Base-by-base conservation (phyloP, 768 basidiomycete genomes). In the Pleurotus pulmonarius region DNA sequence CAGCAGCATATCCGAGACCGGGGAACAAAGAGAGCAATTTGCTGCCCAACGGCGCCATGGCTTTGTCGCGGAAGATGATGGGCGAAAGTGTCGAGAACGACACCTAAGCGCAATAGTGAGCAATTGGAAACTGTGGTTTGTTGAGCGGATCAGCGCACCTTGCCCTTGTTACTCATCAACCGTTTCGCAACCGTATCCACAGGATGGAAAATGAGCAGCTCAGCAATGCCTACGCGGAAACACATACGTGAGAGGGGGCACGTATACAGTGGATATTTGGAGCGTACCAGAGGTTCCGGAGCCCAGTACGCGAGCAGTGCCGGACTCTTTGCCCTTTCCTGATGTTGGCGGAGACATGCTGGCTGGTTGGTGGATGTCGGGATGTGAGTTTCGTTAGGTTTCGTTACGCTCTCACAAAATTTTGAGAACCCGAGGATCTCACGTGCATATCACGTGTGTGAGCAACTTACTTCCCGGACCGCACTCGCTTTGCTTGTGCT, bases 151-250 rank as follows among this genome's bases (percentile, higher is more conserved):
- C 13, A 34, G 41, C 59, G 48, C 56, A 86, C 92, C 81, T 89
- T 90, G 59, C 80, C 78, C 77, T 94, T 94, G 83, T 98, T 97
- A 70, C 92, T 95, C 96, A 99, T 99, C 52, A 99, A 72, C 37
- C 96, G 88, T 72, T 99, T 99, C n/a, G 97, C 94, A 55, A 98
- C 87, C 1, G 97, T 99, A 73, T 99, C 94, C 20, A 94, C 91
- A 16, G 94, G 94, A 69, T 97, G 94, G 76, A 98, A 97, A 16
- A 98, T 84, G 62, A 97, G 73, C 54, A 99, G 80, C 77, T 99
- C 96, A 62, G 95, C 94, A 65, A 99, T 79, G 67, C 95, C 95
- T 15, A 56, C 18, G 41, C 25, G 56, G 40, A 56, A 20, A 45
- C 49, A 53, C 55, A 48, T 41, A 49, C 55, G 59, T 59, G 25